Percentiles rank a stretch among this genome's conserved stretches.
These are phyloP conservation scores for Candida andamanensis DNA, from an alignment of 805 yeast genomes.

Conservation along the genomic window DNA sequence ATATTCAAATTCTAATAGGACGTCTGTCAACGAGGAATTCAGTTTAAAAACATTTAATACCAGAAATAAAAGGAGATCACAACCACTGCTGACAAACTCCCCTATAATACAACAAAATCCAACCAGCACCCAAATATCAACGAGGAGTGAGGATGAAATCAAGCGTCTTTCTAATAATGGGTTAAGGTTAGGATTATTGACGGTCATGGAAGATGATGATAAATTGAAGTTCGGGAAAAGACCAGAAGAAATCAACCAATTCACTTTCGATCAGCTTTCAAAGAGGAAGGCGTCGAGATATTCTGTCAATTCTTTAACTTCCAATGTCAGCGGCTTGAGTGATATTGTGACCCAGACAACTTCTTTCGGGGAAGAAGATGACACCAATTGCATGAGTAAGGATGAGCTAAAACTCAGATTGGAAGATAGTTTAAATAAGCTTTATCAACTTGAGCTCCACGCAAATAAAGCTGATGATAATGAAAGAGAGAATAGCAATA, in stretches of 20 bases:
- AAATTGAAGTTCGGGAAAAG: background rate
- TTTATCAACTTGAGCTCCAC: conserved; percentile 19
- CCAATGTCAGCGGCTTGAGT: conserved; percentile 42
- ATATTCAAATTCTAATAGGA: conserved; percentile 12
- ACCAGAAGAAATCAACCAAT: conserved; percentile 17
- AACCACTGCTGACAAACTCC: conserved; percentile 12
- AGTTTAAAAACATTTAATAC: conserved; percentile 33
- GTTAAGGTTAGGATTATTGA: conserved; percentile 31
- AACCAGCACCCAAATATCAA: conserved; percentile 1
- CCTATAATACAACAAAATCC: conserved; percentile 1
- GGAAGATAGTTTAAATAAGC: conserved; percentile 35
- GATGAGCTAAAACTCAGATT: conserved; percentile 29
- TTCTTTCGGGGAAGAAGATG: conserved; percentile 25
- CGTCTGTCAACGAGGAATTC: conserved; percentile 17
- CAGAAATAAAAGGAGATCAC: conserved; percentile 21
- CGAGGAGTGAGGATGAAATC: conserved; percentile 15
- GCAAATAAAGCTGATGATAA: no score
- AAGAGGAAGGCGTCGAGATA: conserved; percentile 41
- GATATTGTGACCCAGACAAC: conserved; percentile 43
- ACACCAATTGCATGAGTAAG: conserved; percentile 18
- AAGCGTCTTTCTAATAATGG: conserved; percentile 32
- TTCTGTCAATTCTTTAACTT: conserved; percentile 48
- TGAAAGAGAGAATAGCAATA: no score
- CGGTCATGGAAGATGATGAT: conserved; percentile 32
- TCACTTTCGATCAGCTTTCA: conserved; percentile 33